Base-by-base conservation (phyloP, 2,329 filamentous ascomycete species). In the Celoporthe dispersa region DNA sequence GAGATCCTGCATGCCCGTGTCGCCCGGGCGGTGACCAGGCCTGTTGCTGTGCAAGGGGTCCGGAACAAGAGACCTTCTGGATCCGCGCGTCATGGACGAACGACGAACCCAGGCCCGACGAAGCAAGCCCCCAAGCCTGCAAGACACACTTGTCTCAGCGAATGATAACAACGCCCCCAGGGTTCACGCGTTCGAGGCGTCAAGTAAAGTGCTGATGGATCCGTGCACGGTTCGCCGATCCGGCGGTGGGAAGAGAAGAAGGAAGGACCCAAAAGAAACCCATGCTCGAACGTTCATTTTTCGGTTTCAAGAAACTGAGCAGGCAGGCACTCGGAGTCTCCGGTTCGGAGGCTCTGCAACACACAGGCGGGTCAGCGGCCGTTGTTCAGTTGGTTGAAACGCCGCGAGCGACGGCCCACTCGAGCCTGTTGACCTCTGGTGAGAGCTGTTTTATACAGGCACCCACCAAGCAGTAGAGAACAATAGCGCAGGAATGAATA, bases 181-280 rank as follows among this genome's bases (percentile, higher is more conserved):
- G 44, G 22, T n/a, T n/a, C 19, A 48, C 44, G 9, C 44, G 44
- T 22, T 48, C 19, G 19, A n/a, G 44, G 44, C 44, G 44, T 48
- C 44, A 48, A n/a, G 44, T 48, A 48, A n/a, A 48, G 44, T 48
- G 44, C 44, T 48, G 44, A 48, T 48, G 44, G 44, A 48, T 48
- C 44, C 44, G 44, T 48, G 44, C 41, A n/a, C 19, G 19, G 44
- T n/a, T n/a, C 22, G 44, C 44, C 44, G 44, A 48, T n/a, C 19
- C 44, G 16, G 44, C 44, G 9, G 51, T 12, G 28, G 48, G 48
- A 9, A 28, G 11, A 28, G 2, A 55, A 28, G n/a, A 14, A 55
- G 22, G 3, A 28, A 55, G 2, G 5, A 28, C 16, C 3, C 14
- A 12, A 8, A 4, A 55, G 7, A 28, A 5, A 55, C 25, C 51